These are phyloP conservation scores for Saccharum hybrid DNA, from an alignment of 202 grass and related monocot species.

Conservation along the genomic window DNA sequence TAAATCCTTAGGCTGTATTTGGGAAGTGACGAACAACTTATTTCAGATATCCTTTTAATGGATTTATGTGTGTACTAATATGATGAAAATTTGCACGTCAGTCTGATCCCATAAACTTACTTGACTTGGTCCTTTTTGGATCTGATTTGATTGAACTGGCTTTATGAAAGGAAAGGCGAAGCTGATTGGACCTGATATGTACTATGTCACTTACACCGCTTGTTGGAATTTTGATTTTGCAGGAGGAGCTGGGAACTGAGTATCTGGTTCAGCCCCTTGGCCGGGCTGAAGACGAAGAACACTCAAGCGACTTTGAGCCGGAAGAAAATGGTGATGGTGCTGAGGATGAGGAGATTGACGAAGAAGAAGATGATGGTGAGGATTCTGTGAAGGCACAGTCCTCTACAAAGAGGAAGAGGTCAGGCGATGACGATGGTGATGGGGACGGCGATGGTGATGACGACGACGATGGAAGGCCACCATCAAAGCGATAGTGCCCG, in stretches of 20 bases:
- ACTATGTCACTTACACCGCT: not conserved
- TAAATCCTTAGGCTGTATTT: not conserved
- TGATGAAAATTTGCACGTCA: conserved; percentile 70
- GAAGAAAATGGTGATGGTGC: conserved; percentile 56
- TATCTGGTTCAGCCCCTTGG: conserved; percentile 69
- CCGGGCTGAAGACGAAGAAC: conserved; percentile 62
- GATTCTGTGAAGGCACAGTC: conserved; percentile 46
- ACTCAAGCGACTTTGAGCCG: conserved; percentile 66
- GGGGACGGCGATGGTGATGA: not conserved
- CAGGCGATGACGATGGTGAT: not conserved
- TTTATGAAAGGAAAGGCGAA: not conserved
- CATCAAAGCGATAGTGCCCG: conserved; percentile 61
- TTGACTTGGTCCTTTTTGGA: not conserved
- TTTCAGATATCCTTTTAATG: conserved; percentile 46
- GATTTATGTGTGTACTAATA: not conserved
- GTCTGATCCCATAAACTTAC: conserved; percentile 49
- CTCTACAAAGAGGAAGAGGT: conserved; percentile 67
- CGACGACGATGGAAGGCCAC: conserved; percentile 42
- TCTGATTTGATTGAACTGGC: not conserved
- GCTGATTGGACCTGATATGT: not conserved
- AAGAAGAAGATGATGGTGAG: conserved; percentile 41
- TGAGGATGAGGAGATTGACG: conserved; percentile 53
- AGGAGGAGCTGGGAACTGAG: conserved; percentile 64
- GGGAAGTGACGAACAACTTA: conserved; percentile 49
- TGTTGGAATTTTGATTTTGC: conserved; percentile 10